Conservation (phyloP, 2,329 filamentous ascomycete genomes). For the Ilyonectria destructans region DNA sequence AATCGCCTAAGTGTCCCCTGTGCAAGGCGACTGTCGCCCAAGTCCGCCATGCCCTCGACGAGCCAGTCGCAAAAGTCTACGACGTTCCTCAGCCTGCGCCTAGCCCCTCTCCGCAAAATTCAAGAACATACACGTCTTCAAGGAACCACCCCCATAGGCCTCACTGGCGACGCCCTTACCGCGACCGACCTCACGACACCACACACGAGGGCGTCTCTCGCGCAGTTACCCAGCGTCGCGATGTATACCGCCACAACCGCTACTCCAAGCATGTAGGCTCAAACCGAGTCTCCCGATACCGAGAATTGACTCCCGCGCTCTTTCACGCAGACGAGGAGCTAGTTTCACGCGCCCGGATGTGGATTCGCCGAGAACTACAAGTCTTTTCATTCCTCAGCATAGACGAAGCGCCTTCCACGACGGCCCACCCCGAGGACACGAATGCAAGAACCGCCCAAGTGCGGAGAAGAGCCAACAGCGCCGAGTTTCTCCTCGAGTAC, state of each 20-base stretch:
- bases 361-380: constrained; percentile 86
- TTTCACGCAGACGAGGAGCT: constrained; percentile 78
- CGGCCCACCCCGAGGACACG: constrained; percentile 16
- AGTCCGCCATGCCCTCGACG: constrained; percentile 76
- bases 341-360: constrained; percentile 83
- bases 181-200: constrained; percentile 26
- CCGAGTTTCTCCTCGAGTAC: constrained; percentile 90
- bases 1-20: constrained; percentile 82
- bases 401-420: constrained; percentile 44
- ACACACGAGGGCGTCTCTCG: constrained; percentile 27
- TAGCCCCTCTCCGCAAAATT: constrained; percentile 48
- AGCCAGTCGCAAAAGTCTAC: constrained; percentile 64
- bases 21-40: constrained; percentile 75
- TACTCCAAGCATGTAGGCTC: constrained; percentile 88
- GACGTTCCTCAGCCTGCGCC: constrained; percentile 66
- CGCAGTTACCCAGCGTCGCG: constrained; percentile 69
- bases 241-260: constrained; percentile 80
- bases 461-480: constrained; percentile 72
- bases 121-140: constrained; percentile 19
- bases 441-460: constrained; percentile 32
- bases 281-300: constrained; percentile 84
- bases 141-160: constrained; percentile 15
- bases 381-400: constrained; percentile 82
- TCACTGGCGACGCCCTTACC: constrained; percentile 29
- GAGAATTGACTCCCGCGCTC: constrained; percentile 78